Percentiles rank a stretch among this genome's conserved stretches.
Conservation (phyloP, 2,329 filamentous ascomycete genomes). For the Dothistroma pini region DNA sequence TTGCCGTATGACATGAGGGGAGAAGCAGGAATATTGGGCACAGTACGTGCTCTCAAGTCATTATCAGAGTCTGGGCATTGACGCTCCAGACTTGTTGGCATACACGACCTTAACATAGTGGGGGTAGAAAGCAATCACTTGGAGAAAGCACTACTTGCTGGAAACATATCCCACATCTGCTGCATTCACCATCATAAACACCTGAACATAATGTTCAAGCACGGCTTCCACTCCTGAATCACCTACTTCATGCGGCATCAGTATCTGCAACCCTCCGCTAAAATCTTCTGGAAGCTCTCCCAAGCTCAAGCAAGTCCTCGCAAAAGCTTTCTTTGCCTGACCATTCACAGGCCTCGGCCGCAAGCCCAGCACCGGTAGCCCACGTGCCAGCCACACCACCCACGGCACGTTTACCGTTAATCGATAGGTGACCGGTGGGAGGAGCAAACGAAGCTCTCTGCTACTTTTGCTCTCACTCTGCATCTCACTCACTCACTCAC, state of each 20-base stretch:
- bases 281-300: not conserved
- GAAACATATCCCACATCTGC: too few relatives aligned
- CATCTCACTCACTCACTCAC: constrained; percentile 7
- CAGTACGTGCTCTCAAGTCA: not conserved
- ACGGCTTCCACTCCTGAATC: not conserved
- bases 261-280: not conserved
- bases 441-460: not conserved
- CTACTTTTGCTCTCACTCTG: not conserved
- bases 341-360: not conserved
- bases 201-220: not conserved
- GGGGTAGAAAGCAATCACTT: too few relatives aligned
- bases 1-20: not conserved
- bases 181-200: too few relatives aligned
- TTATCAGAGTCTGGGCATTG: too few relatives aligned
- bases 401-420: not conserved
- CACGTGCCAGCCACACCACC: not conserved
- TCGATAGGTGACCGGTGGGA: not conserved
- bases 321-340: not conserved
- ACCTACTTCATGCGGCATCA: not conserved
- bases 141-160: too few relatives aligned
- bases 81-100: too few relatives aligned
- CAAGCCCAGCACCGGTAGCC: not conserved
- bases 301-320: not conserved
- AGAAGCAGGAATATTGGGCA: not conserved
- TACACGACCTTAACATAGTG: too few relatives aligned